Base-by-base conservation (phyloP, 2,329 filamentous ascomycete genomes). In the Stemphylium lycopersici region DNA sequence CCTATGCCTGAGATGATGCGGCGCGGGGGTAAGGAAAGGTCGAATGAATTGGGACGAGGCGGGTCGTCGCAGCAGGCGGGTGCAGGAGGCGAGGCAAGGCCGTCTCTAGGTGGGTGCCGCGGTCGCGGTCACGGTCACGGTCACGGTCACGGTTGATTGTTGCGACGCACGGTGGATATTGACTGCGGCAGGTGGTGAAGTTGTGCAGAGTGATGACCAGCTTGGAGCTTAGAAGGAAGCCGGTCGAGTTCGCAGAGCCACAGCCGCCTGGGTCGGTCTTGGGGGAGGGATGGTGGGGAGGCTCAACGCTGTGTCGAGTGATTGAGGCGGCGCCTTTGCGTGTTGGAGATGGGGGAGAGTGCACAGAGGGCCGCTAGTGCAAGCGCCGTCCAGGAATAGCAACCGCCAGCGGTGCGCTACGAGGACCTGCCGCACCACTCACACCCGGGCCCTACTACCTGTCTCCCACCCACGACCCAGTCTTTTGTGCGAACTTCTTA, bases 211-310 rank as follows among this genome's bases (percentile, higher is more conserved):
- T 40, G 53, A 42, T 31, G 63, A 65, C 62, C 64, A 64, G 63
- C 64, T 62, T 57, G 52, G 58, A 39, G 53, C 31, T 50, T 56
- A 58, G 55, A 58, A 55, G 48, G 61, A 61, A 67, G 64, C 56
- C 61, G 62, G 61, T 64, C 62, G 59, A 53, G 26, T 29, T 61
- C 55, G 61, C 61, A 62, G 59, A 65, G 66, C 64, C 61, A 50
- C 59, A 55, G 50, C 59, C 60, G 65, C 58, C 61, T 58, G 57
- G 62, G 52, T 29, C 26, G 26, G 52, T 52, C 53, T 49, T 52
- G 44, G 50, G 48, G 62, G 52, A 36, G 49, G 50, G 63, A 39
- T 58, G 45, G 56, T 56, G 55, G 55, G 53, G 42, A 49, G 52
- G 59, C 46, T 53, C 45, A 55, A 56, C 47, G 47, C 47, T 49